These are phyloP conservation scores for Apiotrichum domesticum DNA, from an alignment of 1,284 basidiomycete genomes.

Conservation along the genomic window DNA sequence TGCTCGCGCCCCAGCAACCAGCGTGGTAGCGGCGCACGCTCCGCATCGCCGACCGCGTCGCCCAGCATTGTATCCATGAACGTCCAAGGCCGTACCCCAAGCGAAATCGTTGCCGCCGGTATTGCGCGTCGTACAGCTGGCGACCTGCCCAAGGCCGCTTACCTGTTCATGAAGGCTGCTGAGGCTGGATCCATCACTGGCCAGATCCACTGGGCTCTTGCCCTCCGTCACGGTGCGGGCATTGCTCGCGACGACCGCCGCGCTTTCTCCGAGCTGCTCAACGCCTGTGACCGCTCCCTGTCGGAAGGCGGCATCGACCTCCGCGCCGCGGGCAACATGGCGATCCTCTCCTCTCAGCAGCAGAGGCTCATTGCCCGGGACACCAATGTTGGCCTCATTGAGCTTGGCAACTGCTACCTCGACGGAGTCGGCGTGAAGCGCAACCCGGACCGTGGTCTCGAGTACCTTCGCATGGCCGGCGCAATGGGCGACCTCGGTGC, in stretches of 20 bases:
- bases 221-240: constrained; percentile 43
- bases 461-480: constrained; percentile 42
- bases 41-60: background rate
- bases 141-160: constrained; percentile 40
- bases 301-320: constrained; percentile 28
- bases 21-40: background rate
- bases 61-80: background rate
- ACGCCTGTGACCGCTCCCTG: constrained; percentile 38
- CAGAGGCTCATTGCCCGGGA: constrained; percentile 13
- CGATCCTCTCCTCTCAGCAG: constrained; percentile 26
- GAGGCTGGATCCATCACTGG: constrained; percentile 41
- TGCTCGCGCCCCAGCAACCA: background rate
- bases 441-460: constrained; percentile 34
- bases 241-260: constrained; percentile 37
- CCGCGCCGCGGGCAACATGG: constrained; percentile 23
- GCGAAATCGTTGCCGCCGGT: constrained; percentile 27
- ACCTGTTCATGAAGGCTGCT: constrained; percentile 44
- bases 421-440: constrained; percentile 44
- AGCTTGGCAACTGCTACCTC: constrained; percentile 44
- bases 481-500: constrained; percentile 40
- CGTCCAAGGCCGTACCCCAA: background rate
- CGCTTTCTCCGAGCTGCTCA: constrained; percentile 36
- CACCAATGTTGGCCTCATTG: constrained; percentile 39
- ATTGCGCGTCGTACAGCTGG: constrained; percentile 35
- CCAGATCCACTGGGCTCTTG: constrained; percentile 42